A percentile compares a stretch with the other conserved stretches of the same genome.
phyloP scores from a whole-genome alignment of 1,284 basidiomycete species.

The Leccinum holopus region DNA sequence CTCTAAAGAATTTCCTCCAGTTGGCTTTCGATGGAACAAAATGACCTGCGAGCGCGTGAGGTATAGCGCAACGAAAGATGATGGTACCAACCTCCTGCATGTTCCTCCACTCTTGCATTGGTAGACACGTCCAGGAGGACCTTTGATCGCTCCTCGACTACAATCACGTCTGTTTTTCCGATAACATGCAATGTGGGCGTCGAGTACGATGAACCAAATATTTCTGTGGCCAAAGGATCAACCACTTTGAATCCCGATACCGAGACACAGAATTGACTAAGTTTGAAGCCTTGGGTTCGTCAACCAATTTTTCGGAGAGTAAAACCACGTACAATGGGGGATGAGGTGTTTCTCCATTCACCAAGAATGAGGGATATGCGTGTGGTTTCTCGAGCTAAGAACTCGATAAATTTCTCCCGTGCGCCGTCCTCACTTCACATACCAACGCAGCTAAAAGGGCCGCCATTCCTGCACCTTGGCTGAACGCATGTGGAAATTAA shows the following conservation, averaged over 20 bases:
- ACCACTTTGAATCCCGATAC: slow-evolving; percentile 65
- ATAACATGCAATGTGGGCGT: slow-evolving; percentile 83
- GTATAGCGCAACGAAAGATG: background rate
- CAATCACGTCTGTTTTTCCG: slow-evolving; percentile 79
- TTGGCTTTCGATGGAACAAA: slow-evolving; percentile 73
- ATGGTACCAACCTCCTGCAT: slow-evolving; percentile 64
- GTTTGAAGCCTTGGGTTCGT: background rate
- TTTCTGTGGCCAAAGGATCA: slow-evolving; percentile 49
- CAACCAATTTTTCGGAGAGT: background rate
- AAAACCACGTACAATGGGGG: slow-evolving; percentile 59
- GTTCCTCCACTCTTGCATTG: slow-evolving; percentile 64
- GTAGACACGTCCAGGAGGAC: slow-evolving; percentile 58
- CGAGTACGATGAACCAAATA: slow-evolving; percentile 56
- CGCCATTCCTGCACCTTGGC: slow-evolving; percentile 83
- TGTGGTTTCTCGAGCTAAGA: slow-evolving; percentile 34
- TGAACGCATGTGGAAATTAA: slow-evolving; percentile 27
- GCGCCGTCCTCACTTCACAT: slow-evolving; percentile 5
- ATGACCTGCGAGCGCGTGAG: slow-evolving; percentile 52
- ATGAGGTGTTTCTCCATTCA: slow-evolving; percentile 63
- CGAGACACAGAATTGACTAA: slow-evolving; percentile 67
- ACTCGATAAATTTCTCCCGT: slow-evolving; percentile 2
- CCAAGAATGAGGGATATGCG: slow-evolving; percentile 62
- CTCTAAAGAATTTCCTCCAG: slow-evolving; percentile 71
- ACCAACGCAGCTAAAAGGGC: slow-evolving; percentile 74
- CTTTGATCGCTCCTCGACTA: slow-evolving; percentile 60